Conservation (phyloP, 2,329 filamentous ascomycete species). For the Stagonosporopsis chrysanthemi region DNA sequence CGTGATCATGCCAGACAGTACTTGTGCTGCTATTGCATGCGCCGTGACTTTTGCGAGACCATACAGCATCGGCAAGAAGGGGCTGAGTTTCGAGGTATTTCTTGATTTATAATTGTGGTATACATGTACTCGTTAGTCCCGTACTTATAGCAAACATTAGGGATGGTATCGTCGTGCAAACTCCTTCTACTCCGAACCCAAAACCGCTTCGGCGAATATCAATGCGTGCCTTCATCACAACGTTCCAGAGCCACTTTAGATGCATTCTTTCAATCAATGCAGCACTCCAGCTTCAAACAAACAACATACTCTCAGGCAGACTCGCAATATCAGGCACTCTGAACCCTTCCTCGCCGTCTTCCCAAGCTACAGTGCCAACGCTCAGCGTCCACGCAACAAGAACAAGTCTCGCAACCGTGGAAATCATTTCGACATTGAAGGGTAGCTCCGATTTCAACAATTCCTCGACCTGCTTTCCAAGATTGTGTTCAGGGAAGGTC, state of each 20-base stretch:
- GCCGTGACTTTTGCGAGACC: background rate
- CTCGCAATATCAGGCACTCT: conserved; percentile 18
- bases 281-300: background rate
- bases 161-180: conserved; percentile 8
- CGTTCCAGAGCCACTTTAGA: background rate
- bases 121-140: background rate
- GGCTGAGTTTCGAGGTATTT: background rate
- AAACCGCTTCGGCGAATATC: background rate
- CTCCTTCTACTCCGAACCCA: background rate
- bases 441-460: conserved; percentile 40
- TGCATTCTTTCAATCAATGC: background rate
- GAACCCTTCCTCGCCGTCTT: conserved; percentile 28
- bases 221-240: background rate
- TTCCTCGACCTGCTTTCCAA: conserved; percentile 35
- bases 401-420: conserved; percentile 37
- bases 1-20: background rate
- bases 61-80: background rate
- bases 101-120: background rate
- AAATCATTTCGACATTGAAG: conserved; percentile 33
- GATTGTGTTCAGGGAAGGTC: conserved; percentile 25
- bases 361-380: conserved; percentile 38
- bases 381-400: conserved; percentile 45
- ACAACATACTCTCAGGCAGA: conserved; percentile 20
- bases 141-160: background rate
- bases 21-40: background rate